Conservation (phyloP, 345 rosid genomes). For the Eucalyptus marginata region DNA sequence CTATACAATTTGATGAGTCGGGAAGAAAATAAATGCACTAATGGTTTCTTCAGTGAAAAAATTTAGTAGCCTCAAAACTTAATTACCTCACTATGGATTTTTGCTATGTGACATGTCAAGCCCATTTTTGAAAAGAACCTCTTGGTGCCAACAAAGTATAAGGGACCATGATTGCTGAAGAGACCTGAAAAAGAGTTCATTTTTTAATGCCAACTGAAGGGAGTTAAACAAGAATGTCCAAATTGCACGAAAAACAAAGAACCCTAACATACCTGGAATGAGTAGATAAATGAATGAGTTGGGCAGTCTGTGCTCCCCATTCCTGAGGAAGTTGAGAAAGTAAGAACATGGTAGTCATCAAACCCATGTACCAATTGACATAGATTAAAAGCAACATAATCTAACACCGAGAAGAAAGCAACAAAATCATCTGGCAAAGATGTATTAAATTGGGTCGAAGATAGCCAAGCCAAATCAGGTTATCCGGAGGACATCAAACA, state of each 20-base stretch:
- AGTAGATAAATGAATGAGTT: conserved; percentile 50
- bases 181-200: conserved; percentile 24
- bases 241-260: background rate
- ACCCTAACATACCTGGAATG: conserved; percentile 36
- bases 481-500: background rate
- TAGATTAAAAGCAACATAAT: background rate
- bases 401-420: background rate
- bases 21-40: background rate
- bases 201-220: background rate
- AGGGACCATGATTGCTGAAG: conserved; percentile 63
- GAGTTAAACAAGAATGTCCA: background rate
- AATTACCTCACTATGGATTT: conserved; percentile 65
- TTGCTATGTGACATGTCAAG: conserved; percentile 55
- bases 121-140: conserved; percentile 61
- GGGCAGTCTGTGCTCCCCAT: conserved; percentile 49
- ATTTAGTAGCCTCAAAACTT: background rate
- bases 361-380: background rate
- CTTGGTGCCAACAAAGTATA: conserved; percentile 60
- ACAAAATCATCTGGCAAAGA: background rate
- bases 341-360: background rate
- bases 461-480: background rate
- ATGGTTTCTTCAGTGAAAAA: background rate
- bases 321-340: conserved; percentile 14
- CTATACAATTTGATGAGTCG: background rate
- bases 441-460: background rate